These are phyloP conservation scores for Eimeria praecox DNA, from an alignment of 169 alveolate genomes.

Conservation along the genomic window DNA sequence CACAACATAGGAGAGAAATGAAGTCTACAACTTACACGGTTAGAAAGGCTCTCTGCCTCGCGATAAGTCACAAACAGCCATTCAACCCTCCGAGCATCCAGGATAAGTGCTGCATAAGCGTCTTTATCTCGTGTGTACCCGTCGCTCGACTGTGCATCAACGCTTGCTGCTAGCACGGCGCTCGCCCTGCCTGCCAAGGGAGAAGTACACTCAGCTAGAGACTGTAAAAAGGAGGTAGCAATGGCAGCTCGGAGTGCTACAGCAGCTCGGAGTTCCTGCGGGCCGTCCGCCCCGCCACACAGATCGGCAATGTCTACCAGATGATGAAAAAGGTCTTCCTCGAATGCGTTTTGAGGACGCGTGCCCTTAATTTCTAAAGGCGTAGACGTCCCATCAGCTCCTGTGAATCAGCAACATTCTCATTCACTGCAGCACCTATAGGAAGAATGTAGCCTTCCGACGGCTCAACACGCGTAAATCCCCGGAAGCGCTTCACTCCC, in stretches of 20 bases:
- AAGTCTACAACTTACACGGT: not conserved
- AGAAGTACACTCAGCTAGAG: constrained; percentile 26
- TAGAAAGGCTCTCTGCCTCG: constrained; percentile 29
- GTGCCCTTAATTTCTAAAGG: not conserved
- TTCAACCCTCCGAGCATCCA: constrained; percentile 53
- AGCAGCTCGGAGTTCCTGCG: constrained; percentile 40
- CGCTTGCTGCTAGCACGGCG: not conserved
- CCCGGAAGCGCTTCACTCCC: not conserved
- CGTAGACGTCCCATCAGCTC: not conserved
- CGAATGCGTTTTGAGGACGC: not conserved
- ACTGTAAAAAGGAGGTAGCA: constrained; percentile 44
- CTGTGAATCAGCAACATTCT: not conserved
- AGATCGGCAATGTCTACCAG: constrained; percentile 37
- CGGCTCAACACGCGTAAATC: not conserved
- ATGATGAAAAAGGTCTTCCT: constrained; percentile 19
- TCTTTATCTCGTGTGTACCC: not conserved
- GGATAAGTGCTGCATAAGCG: not conserved
- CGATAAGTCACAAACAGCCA: constrained; percentile 61
- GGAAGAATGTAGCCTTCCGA: not conserved
- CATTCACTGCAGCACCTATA: not conserved
- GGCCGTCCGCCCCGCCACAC: constrained; percentile 24
- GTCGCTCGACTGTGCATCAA: not conserved
- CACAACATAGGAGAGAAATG: not conserved
- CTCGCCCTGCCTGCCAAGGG: constrained; percentile 16
- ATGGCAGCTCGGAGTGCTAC: constrained; percentile 56